Evolutionary conservation across 148 eudicot species (phyloP).

Genomic region (Rhododendron henanense): DNA sequence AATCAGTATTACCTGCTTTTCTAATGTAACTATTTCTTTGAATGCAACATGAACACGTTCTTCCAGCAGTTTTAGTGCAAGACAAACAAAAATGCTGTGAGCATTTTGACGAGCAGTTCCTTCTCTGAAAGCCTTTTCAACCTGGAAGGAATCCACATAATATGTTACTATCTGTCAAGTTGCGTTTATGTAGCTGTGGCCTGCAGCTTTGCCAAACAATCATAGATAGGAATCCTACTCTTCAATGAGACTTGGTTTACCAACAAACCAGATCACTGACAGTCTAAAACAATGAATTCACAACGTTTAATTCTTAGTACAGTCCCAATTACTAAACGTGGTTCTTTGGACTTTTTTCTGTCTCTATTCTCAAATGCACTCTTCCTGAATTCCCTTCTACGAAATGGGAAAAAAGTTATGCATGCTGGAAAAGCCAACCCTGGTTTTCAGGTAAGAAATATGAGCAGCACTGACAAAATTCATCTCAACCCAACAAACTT

Average conservation of each 20-base stretch:
- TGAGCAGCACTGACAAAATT: not conserved
- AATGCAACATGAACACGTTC: constrained; percentile 94
- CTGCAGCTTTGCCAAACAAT: not conserved
- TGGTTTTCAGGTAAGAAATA: not conserved
- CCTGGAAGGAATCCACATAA: constrained; percentile 42
- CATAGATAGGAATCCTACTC: constrained; percentile 1
- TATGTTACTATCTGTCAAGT: not conserved
- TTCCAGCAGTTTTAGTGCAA: constrained; percentile 84
- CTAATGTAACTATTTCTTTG: constrained; percentile 88
- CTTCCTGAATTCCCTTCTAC: not conserved
- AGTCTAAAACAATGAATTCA: not conserved
- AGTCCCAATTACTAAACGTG: not conserved
- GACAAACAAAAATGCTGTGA: constrained; percentile 94
- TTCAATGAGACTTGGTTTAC: not conserved
- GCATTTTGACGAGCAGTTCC: constrained; percentile 99
- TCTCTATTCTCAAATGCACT: not conserved
- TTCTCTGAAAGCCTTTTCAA: constrained; percentile 97
- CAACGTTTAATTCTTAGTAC: not conserved
- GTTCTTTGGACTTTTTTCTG: not conserved
- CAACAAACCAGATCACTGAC: not conserved
- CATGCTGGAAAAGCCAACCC: not conserved
- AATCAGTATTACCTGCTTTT: constrained; percentile 64
- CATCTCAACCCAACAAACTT: not conserved
- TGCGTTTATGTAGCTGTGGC: not conserved
- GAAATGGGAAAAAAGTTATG: not conserved